Conservation (phyloP, 352 stramenopile species). For the Pythium aphanidermatum region DNA sequence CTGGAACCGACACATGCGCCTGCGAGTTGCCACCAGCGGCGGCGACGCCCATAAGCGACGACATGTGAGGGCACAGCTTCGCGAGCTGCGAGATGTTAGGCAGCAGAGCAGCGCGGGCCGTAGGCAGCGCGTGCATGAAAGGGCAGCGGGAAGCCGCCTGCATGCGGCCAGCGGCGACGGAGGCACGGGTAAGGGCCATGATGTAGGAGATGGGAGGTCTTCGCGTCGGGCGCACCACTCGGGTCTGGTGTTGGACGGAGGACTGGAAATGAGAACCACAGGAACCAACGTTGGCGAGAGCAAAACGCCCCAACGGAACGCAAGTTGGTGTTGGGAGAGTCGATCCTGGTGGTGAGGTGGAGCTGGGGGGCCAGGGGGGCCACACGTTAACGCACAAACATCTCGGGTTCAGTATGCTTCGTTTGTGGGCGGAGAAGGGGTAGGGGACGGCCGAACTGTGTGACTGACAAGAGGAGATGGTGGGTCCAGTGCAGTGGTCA, state of each 20-base stretch:
- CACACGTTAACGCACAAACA: background rate
- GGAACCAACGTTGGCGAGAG: background rate
- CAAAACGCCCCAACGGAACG: background rate
- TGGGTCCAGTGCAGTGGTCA: too few relatives aligned
- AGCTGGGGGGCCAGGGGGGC: background rate
- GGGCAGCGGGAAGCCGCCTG: constrained; percentile 72
- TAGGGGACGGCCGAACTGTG: too few relatives aligned
- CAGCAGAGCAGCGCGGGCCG: constrained; percentile 62
- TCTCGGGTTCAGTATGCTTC: background rate
- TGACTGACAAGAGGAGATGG: background rate
- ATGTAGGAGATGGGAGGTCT: constrained; percentile 10
- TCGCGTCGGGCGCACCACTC: background rate
- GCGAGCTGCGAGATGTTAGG: constrained; percentile 83
- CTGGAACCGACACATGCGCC: constrained; percentile 46
- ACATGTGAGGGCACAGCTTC: constrained; percentile 87
- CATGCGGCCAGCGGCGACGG: constrained; percentile 57
- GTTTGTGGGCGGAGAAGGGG: background rate
- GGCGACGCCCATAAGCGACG: constrained; percentile 60
- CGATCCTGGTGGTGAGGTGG: constrained; percentile 4
- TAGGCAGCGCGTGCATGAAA: constrained; percentile 79
- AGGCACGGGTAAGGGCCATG: constrained; percentile 68
- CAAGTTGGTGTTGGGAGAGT: background rate
- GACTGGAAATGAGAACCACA: constrained; percentile 19
- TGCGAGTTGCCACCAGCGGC: constrained; percentile 46
- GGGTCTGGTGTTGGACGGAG: constrained; percentile 23